Evolutionary conservation across 2,329 filamentous ascomycete species (phyloP), one percentile per base, ranked within the genome.

Genomic region (Alternaria gaisen): DNA sequence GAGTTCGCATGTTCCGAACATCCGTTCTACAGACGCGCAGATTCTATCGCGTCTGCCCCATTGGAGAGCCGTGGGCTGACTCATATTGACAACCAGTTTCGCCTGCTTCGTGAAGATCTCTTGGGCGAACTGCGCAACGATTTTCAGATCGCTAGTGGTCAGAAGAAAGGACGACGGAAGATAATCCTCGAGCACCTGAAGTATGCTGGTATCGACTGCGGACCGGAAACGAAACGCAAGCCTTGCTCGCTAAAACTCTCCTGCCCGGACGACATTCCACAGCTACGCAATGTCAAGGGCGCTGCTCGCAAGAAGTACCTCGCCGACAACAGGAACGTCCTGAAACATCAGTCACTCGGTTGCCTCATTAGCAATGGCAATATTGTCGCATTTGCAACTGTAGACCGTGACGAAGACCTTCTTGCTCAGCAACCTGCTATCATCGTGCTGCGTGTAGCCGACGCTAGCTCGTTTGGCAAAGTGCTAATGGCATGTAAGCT

Each of bases 21-120:
- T 10, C 74, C 75, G 3, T 92, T 87, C 72, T 86, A 88, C 44
- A 83, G 85, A 7, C 82, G 78, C 0, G 82, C 84, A 0, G 79
- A 83, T 4, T 84, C 85, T 2, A 78, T 90, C 0, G 74, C 80
- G 1, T 76, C 85, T 1, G 61, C 74, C 0, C 58, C 79, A 1
- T 32, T 70, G 12, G 60, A 79, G 1, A 66, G 73, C 0, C 82
- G 87, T 1, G 73, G 83, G 0, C 76, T 76, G 0, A 74, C 79
- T 0, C 88, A 92, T 70, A 74, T 91, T 0, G 90, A 91, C 68
- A 91, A 90, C 69, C 88, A 92, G 53, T 94, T 91, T 64, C 88
- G 91, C 0, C 82, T 93, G 0, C 79, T 92, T 0, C 81, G 91
- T 3, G 90, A 93, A 66, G 90, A 93, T 63, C 88, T 92, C 83